A percentile compares a stretch with the other conserved stretches of the same genome.
Evolutionary conservation across 2,329 filamentous ascomycete species (phyloP).

Genomic region (Pestalotiopsis sp.): DNA sequence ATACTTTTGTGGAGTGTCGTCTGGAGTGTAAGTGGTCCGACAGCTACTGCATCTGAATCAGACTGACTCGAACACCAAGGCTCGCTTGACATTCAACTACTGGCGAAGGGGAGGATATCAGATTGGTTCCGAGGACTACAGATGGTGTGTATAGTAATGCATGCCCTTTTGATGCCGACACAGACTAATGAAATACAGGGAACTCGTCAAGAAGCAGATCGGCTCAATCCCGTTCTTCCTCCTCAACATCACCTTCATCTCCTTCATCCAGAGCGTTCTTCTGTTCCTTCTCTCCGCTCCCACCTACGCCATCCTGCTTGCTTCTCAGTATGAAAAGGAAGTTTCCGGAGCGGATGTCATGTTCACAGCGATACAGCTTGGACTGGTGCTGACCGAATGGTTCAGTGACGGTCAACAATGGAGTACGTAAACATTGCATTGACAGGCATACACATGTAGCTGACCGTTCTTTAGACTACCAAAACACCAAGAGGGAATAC

Average conservation of each 20-base stretch:
- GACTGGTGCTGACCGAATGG: slow-evolving; percentile 67
- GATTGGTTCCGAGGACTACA: slow-evolving; percentile 90
- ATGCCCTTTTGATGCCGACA: background rate
- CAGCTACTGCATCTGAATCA: background rate
- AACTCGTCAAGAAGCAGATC: slow-evolving; percentile 69
- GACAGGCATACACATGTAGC: background rate
- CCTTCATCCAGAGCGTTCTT: slow-evolving; percentile 78
- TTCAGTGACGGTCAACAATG: slow-evolving; percentile 94
- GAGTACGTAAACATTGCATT: slow-evolving; percentile 52
- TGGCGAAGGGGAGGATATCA: slow-evolving; percentile 92
- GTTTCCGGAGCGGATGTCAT: slow-evolving; percentile 47
- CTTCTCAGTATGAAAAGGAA: slow-evolving; percentile 62
- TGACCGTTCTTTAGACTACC: slow-evolving; percentile 62
- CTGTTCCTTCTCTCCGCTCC: slow-evolving; percentile 76
- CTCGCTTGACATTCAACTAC: slow-evolving; percentile 92
- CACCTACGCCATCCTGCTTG: slow-evolving; percentile 80
- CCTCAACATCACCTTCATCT: slow-evolving; percentile 90
- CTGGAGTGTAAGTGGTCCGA: slow-evolving; percentile 71
- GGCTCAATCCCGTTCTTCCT: slow-evolving; percentile 72
- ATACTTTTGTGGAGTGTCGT: slow-evolving; percentile 69
- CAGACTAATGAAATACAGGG: slow-evolving; percentile 45
- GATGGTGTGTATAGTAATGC: slow-evolving; percentile 61
- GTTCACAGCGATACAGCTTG: slow-evolving; percentile 49
- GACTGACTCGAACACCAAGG: slow-evolving; percentile 41
- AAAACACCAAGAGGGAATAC: slow-evolving; percentile 79